Base-by-base conservation (phyloP, 495 filamentous ascomycete genomes). In the Friedmanniomyces simplex region DNA sequence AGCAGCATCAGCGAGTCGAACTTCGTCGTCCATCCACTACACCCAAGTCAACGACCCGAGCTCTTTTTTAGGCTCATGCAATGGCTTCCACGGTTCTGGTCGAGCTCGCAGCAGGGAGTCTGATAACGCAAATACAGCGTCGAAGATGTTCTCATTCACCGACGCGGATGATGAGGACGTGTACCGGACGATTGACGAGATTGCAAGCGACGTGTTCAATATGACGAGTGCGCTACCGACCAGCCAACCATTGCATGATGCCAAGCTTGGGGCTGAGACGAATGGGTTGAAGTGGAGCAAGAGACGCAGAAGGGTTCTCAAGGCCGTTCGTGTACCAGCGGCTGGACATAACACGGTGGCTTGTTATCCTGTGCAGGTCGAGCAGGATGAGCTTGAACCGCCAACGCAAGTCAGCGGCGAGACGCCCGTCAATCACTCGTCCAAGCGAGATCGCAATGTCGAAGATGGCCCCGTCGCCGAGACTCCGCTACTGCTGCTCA, bases 21-120 rank as follows among this genome's bases (percentile, higher is more conserved):
- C 52, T 46, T 51, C 55, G 16, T 4, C 14, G 5, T 25, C 46
- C 21, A 34, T 26, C 13, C 24, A 36, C n/a, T 21, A 48, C 2
- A 16, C n/a, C 18, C 55, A 36, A 46, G 26, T n/a, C n/a, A 46
- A 52, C 26, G 32, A 50, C 16, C 34, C 18, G 22, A 30, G 26
- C 24, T 47, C 56, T 52, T 58, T 52, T 58, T 58, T 52, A 58
- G 56, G 50, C 37, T 48, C 8, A 22, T 28, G 36, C 16, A 20
- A 20, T 52, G 48, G 32, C 50, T 32, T 36, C 21, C 13, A 7
- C 25, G 48, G 3, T 11, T 52, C 49, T 53, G 39, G 56, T 47
- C 16, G 41, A 47, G 37, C n/a, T 30, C 21, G 18, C 21, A 30
- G n/a, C 52, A 28, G 10, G 5, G 41, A 34, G 2, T 8, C 21